Conservation (phyloP, 192 early-diverging fungal species). For the Gonapodya prolifera region DNA sequence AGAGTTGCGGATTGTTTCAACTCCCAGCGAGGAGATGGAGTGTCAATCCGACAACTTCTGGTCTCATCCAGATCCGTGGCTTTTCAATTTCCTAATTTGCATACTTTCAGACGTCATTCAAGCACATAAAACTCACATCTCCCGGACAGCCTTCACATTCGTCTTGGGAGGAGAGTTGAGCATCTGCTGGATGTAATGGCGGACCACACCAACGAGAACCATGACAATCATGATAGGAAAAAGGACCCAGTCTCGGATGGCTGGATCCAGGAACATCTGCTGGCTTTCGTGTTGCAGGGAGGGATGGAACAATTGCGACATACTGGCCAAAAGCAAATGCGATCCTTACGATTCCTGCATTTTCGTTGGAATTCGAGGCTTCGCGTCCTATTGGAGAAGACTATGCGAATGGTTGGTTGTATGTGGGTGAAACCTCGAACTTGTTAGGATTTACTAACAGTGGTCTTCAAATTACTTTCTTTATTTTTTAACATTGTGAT, state of each 20-base stretch:
- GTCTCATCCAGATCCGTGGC: background rate
- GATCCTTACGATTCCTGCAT: no score
- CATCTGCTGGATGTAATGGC: slow-evolving; percentile 85
- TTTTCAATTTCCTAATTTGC: no score
- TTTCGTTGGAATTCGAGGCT: no score
- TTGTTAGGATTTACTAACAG: no score
- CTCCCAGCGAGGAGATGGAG: background rate
- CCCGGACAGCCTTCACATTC: slow-evolving; percentile 64
- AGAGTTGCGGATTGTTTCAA: background rate
- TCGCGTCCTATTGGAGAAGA: no score
- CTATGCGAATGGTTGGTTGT: no score
- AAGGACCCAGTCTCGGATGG: slow-evolving; percentile 83
- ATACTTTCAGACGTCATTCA: background rate
- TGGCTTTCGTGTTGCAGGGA: slow-evolving; percentile 11
- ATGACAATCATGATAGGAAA: slow-evolving; percentile 96
- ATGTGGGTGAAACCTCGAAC: no score
- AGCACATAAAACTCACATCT: slow-evolving; percentile 40
- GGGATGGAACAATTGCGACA: no score
- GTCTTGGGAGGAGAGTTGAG: slow-evolving; percentile 70
- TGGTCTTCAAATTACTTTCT: background rate
- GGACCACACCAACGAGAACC: slow-evolving; percentile 89
- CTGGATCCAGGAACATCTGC: slow-evolving; percentile 33
- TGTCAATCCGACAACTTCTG: background rate
- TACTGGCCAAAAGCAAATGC: no score
- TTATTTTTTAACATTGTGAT: background rate